Conservation (phyloP, 75 land plant genomes). For the Sequoiadendron giganteum region DNA sequence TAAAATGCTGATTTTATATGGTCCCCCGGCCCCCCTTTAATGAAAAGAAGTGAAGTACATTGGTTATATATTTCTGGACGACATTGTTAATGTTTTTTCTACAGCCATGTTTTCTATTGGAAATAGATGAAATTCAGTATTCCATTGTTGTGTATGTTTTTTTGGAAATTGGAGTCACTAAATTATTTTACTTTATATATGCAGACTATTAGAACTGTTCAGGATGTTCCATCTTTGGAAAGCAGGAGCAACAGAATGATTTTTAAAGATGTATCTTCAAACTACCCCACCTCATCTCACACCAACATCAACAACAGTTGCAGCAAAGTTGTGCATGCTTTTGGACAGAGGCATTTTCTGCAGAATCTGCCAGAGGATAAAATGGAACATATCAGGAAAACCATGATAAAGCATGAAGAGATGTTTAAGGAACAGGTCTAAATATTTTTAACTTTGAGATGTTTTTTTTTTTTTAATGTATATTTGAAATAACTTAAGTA, state of each 20-base stretch:
- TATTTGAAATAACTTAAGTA: not conserved
- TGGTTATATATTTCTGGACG: too few relatives aligned
- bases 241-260: not conserved
- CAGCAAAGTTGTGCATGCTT: slow-evolving; percentile 6
- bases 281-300: not conserved
- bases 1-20: too few relatives aligned
- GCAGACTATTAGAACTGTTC: not conserved
- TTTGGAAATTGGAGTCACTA: not conserved
- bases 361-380: slow-evolving; percentile 8
- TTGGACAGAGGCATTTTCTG: not conserved
- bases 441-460: not conserved
- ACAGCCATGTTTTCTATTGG: not conserved
- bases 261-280: not conserved
- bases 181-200: not conserved
- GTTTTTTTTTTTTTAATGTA: not conserved
- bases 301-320: not conserved
- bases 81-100: too few relatives aligned
- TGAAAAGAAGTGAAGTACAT: too few relatives aligned
- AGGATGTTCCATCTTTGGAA: slow-evolving; percentile 5
- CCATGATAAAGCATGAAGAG: slow-evolving; percentile 7
- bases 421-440: slow-evolving; percentile 10
- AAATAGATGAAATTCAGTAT: not conserved
- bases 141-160: not conserved
- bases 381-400: slow-evolving; percentile 5
- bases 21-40: too few relatives aligned